phyloP scores from a whole-genome alignment of 2,329 filamentous ascomycete species.

The Xylariaceae sp. region DNA sequence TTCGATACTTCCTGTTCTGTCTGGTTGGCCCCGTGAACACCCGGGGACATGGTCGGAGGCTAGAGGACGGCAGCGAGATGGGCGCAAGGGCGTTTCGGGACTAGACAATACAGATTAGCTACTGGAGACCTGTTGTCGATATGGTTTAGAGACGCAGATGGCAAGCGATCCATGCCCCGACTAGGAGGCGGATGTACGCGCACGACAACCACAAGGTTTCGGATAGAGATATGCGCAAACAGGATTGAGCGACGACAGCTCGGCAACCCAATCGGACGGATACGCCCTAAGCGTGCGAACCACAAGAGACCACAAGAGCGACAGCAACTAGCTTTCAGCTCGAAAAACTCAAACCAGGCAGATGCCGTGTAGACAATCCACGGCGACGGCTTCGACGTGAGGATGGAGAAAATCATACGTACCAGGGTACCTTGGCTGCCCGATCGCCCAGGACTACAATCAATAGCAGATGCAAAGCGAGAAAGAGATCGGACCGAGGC shows the following conservation, averaged over 20 bases:
- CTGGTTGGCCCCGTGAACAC: conserved; percentile 24
- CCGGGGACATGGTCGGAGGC: conserved; percentile 26
- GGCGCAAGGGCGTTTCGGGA: conserved; percentile 11
- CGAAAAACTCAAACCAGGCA: background rate
- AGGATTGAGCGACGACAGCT: background rate
- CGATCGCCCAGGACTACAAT: conserved; percentile 14
- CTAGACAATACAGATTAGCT: conserved; percentile 11
- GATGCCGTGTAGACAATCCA: background rate
- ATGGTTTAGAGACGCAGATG: background rate
- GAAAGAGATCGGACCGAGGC: background rate
- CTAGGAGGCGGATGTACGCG: background rate
- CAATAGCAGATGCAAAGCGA: conserved; percentile 3
- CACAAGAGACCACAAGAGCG: background rate
- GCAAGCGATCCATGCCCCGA: background rate
- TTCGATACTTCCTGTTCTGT: conserved; percentile 25
- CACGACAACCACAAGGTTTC: background rate
- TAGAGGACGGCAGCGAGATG: conserved; percentile 5
- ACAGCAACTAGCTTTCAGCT: background rate
- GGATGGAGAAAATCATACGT: conserved; percentile 3
- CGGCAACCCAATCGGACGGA: background rate
- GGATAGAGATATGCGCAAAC: conserved; percentile 5
- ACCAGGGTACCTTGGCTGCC: conserved; percentile 15
- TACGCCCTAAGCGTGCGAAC: background rate
- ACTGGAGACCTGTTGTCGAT: background rate
- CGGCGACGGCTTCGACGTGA: background rate